These are phyloP conservation scores for Sphaerulina vaccinii DNA, from an alignment of 2,329 filamentous ascomycete genomes.

Conservation along the genomic window DNA sequence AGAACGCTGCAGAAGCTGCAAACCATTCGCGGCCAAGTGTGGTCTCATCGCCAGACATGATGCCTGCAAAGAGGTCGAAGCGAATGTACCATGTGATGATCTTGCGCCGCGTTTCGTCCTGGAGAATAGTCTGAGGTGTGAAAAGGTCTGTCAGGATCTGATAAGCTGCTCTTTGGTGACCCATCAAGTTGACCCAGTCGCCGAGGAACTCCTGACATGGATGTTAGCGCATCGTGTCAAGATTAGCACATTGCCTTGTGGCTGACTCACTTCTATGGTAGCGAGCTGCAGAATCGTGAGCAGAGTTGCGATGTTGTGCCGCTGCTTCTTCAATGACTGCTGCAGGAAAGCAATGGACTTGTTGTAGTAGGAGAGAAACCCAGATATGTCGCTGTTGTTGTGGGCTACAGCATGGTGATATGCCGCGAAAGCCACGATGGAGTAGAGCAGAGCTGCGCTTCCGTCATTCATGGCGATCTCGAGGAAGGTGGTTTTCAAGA, in stretches of 20 bases:
- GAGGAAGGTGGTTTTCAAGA: conserved; percentile 70
- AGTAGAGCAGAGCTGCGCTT: conserved; percentile 68
- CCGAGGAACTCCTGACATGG: conserved; percentile 77
- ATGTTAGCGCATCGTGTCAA: conserved; percentile 1
- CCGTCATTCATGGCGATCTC: conserved; percentile 74
- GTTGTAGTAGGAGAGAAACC: conserved; percentile 88
- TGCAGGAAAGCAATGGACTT: conserved; percentile 77
- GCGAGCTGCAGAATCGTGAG: conserved; percentile 88
- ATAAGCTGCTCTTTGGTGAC: conserved; percentile 86
- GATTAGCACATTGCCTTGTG: conserved; percentile 3
- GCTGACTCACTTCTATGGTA: conserved; percentile 74
- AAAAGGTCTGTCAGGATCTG: conserved; percentile 77
- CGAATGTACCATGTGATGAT: conserved; percentile 86
- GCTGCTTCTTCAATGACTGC: conserved; percentile 67
- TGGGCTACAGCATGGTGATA: conserved; percentile 77
- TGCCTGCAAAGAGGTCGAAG: conserved; percentile 80
- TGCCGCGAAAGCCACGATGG: conserved; percentile 81
- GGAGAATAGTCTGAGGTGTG: conserved; percentile 70
- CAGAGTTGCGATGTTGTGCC: conserved; percentile 70
- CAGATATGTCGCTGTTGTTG: conserved; percentile 69
- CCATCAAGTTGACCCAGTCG: conserved; percentile 90
- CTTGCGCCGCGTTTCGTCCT: conserved; percentile 68
- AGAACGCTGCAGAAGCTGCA: conserved; percentile 61
- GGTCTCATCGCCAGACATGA: conserved; percentile 77
- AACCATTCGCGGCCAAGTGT: conserved; percentile 79